A percentile compares a stretch with the other conserved stretches of the same genome.
These are phyloP conservation scores for Xylaria grammica DNA, from an alignment of 495 filamentous ascomycete genomes.

Conservation along the genomic window DNA sequence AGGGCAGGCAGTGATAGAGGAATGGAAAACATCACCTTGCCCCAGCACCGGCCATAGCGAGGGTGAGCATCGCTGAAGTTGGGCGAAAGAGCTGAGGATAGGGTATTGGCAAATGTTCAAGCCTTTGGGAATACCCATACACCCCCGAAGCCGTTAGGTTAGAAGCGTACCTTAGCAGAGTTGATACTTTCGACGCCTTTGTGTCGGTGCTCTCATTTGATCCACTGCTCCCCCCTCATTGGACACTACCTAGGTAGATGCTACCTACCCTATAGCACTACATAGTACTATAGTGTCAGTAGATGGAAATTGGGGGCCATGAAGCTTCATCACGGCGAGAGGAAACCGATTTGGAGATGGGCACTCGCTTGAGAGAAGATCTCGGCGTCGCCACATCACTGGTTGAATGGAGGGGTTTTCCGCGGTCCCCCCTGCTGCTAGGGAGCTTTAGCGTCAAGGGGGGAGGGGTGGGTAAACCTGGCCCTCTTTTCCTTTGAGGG, in stretches of 20 bases:
- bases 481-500: slow-evolving; percentile 16
- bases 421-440: slow-evolving; percentile 5
- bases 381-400: slow-evolving; percentile 18
- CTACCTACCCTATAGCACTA: background rate
- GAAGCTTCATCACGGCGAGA: slow-evolving; percentile 22
- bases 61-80: no score
- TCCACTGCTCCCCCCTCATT: slow-evolving; percentile 6
- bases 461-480: background rate
- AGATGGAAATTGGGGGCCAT: background rate
- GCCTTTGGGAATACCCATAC: background rate
- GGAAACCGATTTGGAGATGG: slow-evolving; percentile 20
- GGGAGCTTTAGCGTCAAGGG: background rate
- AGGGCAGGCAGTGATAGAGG: background rate
- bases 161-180: background rate
- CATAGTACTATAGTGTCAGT: slow-evolving; percentile 1
- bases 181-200: background rate
- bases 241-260: background rate
- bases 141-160: background rate
- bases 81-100: background rate
- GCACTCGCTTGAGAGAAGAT: slow-evolving; percentile 16
- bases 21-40: background rate
- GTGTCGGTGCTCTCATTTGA: background rate
- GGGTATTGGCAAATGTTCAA: background rate
- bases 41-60: background rate
- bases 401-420: slow-evolving; percentile 17